Evolutionary conservation across 2,329 filamentous ascomycete genomes (phyloP).

Genomic region (Dothistroma septosporum): DNA sequence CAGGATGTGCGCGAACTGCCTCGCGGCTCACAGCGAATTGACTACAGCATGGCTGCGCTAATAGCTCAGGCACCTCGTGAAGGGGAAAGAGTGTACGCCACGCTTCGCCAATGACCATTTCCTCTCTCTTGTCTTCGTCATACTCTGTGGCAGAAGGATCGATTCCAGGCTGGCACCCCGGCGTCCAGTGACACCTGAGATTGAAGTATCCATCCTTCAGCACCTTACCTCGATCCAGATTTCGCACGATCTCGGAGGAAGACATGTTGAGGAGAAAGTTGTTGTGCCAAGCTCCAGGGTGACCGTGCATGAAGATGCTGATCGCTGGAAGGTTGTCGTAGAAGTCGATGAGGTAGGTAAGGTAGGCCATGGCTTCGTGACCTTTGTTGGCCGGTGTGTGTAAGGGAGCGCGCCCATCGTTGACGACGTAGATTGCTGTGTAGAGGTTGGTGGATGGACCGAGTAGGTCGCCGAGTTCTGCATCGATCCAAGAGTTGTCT

Average conservation of each 20-base stretch:
- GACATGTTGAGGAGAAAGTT: slow-evolving; percentile 48
- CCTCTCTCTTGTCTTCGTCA: slow-evolving; percentile 40
- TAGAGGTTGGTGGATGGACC: slow-evolving; percentile 8
- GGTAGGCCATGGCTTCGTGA: slow-evolving; percentile 60
- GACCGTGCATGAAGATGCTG: slow-evolving; percentile 59
- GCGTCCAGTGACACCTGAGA: slow-evolving; percentile 52
- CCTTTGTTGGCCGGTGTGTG: slow-evolving; percentile 56
- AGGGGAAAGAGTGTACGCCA: slow-evolving; percentile 48
- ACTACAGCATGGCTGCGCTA: slow-evolving; percentile 60
- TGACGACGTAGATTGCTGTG: slow-evolving; percentile 19
- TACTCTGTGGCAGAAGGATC: slow-evolving; percentile 41
- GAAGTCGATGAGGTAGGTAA: slow-evolving; percentile 58
- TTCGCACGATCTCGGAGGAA: slow-evolving; percentile 42
- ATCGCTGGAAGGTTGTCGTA: slow-evolving; percentile 58
- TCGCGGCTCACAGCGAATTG: slow-evolving; percentile 60
- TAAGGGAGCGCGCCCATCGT: slow-evolving; percentile 37
- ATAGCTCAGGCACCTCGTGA: slow-evolving; percentile 45
- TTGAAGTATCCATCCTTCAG: slow-evolving; percentile 51
- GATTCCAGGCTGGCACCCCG: slow-evolving; percentile 54
- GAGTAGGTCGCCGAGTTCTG: slow-evolving; percentile 19
- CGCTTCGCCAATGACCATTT: slow-evolving; percentile 41
- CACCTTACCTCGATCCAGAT: slow-evolving; percentile 45
- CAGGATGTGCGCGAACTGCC: slow-evolving; percentile 51
- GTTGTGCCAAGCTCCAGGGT: slow-evolving; percentile 57
- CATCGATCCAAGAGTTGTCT: slow-evolving; percentile 19